Percentiles rank a stretch among this genome's conserved stretches.
Evolutionary conservation across 805 yeast species (phyloP).

Genomic region (Zygosaccharomyces rouxii): DNA sequence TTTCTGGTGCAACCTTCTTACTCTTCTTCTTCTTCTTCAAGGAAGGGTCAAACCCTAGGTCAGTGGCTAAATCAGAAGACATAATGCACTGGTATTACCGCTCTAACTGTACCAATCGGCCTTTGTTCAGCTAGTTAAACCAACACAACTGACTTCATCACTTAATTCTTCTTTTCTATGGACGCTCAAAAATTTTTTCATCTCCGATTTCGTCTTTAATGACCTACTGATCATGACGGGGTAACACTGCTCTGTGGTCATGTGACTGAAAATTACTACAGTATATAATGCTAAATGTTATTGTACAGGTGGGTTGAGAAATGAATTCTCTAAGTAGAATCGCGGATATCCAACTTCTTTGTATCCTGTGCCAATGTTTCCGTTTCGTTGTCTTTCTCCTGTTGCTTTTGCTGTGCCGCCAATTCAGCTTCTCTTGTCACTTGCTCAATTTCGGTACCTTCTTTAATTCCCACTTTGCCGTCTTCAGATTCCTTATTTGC

Average conservation of each 20-base stretch:
- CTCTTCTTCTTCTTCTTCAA: slow-evolving; percentile 78
- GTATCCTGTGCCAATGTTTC: neutral
- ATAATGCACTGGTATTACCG: slow-evolving; percentile 7
- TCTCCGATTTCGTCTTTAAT: slow-evolving; percentile 8
- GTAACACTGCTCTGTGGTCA: neutral
- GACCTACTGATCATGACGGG: slow-evolving; percentile 2
- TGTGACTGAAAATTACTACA: neutral
- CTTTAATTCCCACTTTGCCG: slow-evolving; percentile 40
- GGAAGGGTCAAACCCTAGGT: slow-evolving; percentile 65
- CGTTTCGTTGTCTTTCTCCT: slow-evolving; percentile 23
- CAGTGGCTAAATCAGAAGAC: slow-evolving; percentile 36
- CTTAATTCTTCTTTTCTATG: slow-evolving; percentile 4
- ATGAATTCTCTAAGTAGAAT: neutral
- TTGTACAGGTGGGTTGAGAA: neutral
- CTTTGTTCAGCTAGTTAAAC: neutral
- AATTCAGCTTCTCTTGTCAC: slow-evolving; percentile 45
- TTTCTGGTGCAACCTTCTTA: slow-evolving; percentile 43
- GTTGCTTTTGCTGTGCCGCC: slow-evolving; percentile 24
- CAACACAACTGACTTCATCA: neutral
- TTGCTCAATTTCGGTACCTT: slow-evolving; percentile 49
- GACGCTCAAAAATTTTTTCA: slow-evolving; percentile 12
- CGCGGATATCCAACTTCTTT: slow-evolving; percentile 8
- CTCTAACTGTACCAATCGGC: neutral
- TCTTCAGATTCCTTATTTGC: slow-evolving; percentile 50
- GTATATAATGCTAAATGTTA: slow-evolving; percentile 2